Evolutionary conservation across 139 green algal genomes (phyloP).

Genomic region (Micromonas commoda): DNA sequence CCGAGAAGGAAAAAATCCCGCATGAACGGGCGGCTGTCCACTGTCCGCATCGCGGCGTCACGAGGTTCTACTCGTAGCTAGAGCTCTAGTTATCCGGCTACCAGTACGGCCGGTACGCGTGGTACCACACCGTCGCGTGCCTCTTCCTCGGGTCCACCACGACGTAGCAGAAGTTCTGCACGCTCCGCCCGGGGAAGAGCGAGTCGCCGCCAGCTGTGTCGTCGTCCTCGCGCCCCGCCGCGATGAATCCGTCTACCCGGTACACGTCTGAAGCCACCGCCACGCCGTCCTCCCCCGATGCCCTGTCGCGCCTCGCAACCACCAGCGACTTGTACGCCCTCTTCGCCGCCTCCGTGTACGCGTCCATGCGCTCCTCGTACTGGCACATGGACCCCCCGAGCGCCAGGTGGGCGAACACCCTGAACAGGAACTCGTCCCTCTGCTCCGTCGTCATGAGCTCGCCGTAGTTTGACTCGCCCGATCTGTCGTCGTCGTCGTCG

Average conservation of each 20-base stretch:
- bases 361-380: not conserved
- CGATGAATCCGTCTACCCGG: not conserved
- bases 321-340: not conserved
- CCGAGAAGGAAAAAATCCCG: too few relatives aligned
- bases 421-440: too few relatives aligned
- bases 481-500: not conserved
- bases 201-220: too few relatives aligned
- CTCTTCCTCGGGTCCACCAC: not conserved
- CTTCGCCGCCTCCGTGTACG: not conserved
- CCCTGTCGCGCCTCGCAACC: not conserved
- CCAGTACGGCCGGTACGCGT: not conserved
- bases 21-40: too few relatives aligned
- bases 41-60: too few relatives aligned
- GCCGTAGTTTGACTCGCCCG: too few relatives aligned
- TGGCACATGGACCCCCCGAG: not conserved
- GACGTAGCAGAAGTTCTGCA: not conserved
- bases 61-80: too few relatives aligned
- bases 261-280: not conserved
- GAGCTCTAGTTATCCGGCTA: too few relatives aligned
- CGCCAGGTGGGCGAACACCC: not conserved
- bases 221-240: not conserved
- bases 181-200: not conserved
- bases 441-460: too few relatives aligned
- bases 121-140: not conserved
- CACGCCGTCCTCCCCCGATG: not conserved